phyloP scores from a whole-genome alignment of 2,329 filamentous ascomycete species.

The Ramularia endophylla region DNA sequence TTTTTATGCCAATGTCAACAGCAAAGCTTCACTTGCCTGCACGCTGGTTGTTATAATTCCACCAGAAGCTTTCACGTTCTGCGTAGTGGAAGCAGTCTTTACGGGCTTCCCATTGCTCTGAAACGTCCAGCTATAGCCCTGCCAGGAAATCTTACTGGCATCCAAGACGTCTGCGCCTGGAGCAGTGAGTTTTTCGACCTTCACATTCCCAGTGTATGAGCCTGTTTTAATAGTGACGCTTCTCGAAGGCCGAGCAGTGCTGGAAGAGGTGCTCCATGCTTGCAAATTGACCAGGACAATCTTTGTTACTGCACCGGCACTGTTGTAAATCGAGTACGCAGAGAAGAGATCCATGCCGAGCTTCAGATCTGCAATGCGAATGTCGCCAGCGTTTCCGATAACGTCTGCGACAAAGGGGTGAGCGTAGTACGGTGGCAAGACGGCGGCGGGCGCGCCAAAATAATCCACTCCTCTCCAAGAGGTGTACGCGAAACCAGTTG shows the following conservation, averaged over 20 bases:
- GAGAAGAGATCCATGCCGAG: slow-evolving; percentile 10
- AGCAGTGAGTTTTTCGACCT: slow-evolving; percentile 10
- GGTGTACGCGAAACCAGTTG: slow-evolving; percentile 11
- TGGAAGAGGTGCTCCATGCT: slow-evolving; percentile 4
- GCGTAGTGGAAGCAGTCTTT: slow-evolving; percentile 3
- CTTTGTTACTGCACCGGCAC: slow-evolving; percentile 3
- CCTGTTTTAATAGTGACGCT: slow-evolving; percentile 6
- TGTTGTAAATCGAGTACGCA: slow-evolving; percentile 12
- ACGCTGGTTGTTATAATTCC: slow-evolving; percentile 4
- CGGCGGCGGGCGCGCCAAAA: slow-evolving; percentile 8
- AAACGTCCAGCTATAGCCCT: slow-evolving; percentile 10
- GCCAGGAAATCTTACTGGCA: slow-evolving; percentile 14
- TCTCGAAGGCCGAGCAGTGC: slow-evolving; percentile 5
- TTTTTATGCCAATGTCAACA: slow-evolving; percentile 8
- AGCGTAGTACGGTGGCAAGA: slow-evolving; percentile 14
- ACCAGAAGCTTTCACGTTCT: not conserved
- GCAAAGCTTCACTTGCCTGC: slow-evolving; percentile 8
- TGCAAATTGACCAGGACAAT: slow-evolving; percentile 14
- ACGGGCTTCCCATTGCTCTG: slow-evolving; percentile 10
- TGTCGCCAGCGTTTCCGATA: slow-evolving; percentile 9
- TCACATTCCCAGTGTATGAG: slow-evolving; percentile 5
- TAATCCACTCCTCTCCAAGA: slow-evolving; percentile 9
- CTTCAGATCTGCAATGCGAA: slow-evolving; percentile 7
- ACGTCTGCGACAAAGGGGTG: slow-evolving; percentile 15
- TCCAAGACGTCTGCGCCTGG: slow-evolving; percentile 9